Conservation (phyloP, 1,284 basidiomycete genomes). For the Trichosporon sp. region DNA sequence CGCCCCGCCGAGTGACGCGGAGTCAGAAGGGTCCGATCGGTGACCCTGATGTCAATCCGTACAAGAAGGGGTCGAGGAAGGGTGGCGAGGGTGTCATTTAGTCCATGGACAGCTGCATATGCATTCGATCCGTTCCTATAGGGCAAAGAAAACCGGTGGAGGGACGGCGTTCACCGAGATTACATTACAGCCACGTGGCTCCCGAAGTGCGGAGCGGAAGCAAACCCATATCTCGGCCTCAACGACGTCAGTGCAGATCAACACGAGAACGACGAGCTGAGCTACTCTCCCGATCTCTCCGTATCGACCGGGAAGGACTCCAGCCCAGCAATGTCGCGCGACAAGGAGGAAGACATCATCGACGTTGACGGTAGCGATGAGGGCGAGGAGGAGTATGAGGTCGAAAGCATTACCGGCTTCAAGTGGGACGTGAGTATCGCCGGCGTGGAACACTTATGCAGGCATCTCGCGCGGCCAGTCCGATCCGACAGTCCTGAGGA, state of each 20-base stretch:
- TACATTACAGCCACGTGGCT: background rate
- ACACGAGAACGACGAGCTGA: conserved; percentile 1
- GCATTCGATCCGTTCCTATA: background rate
- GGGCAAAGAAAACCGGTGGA: background rate
- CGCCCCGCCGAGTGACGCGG: conserved; percentile 48
- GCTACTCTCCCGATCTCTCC: background rate
- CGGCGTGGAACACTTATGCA: background rate
- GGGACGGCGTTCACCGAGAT: background rate
- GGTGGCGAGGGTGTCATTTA: conserved; percentile 52
- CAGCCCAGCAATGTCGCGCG: conserved; percentile 11
- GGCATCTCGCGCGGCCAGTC: background rate
- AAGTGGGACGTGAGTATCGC: conserved; percentile 34
- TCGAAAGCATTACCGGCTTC: conserved; percentile 38
- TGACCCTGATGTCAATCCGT: conserved; percentile 50
- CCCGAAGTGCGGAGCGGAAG: conserved; percentile 8
- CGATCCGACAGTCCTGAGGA: background rate
- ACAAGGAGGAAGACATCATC: conserved; percentile 28
- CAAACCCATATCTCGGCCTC: conserved; percentile 7
- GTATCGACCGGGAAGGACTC: background rate
- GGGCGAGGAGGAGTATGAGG: conserved; percentile 46
- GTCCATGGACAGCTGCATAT: conserved; percentile 10
- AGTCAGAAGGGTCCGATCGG: conserved; percentile 44
- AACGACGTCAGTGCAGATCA: conserved; percentile 14
- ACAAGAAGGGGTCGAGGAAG: conserved; percentile 43
- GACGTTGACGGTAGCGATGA: conserved; percentile 37